Evolutionary conservation across 129 eudicot genomes (phyloP).

Genomic region (Flaveria brownii): DNA sequence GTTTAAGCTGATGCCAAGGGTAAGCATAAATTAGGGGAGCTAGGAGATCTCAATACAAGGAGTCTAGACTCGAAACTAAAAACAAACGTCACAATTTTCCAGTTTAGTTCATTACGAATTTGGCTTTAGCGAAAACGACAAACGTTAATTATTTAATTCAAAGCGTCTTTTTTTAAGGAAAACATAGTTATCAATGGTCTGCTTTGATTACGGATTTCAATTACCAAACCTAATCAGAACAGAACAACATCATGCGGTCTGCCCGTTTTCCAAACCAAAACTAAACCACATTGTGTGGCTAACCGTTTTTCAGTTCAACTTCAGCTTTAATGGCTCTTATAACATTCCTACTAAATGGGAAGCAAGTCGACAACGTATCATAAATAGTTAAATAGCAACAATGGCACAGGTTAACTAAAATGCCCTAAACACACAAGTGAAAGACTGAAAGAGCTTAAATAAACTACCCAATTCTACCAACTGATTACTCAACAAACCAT

Average conservation of each 20-base stretch:
- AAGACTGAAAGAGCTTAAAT: background rate
- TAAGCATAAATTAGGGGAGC: background rate
- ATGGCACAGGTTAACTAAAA: background rate
- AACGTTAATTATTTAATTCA: background rate
- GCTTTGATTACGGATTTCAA: background rate
- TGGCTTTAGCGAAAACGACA: background rate
- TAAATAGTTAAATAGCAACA: background rate
- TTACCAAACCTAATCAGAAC: background rate
- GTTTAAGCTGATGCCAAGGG: background rate
- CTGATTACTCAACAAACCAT: background rate
- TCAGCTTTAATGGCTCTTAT: background rate
- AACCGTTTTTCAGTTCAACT: background rate
- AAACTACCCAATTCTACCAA: background rate
- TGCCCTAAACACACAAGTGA: background rate
- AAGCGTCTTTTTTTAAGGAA: background rate
- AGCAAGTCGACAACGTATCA: background rate
- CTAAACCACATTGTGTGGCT: background rate
- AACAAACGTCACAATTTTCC: background rate
- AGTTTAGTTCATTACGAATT: background rate
- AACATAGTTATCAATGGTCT: background rate
- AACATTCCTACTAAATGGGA: background rate
- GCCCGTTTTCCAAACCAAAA: background rate
- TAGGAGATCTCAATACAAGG: background rate
- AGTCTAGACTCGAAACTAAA: background rate
- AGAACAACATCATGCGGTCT: background rate